These are phyloP conservation scores for Prunus mume DNA, from an alignment of 306 rosid genomes.

Conservation along the genomic window DNA sequence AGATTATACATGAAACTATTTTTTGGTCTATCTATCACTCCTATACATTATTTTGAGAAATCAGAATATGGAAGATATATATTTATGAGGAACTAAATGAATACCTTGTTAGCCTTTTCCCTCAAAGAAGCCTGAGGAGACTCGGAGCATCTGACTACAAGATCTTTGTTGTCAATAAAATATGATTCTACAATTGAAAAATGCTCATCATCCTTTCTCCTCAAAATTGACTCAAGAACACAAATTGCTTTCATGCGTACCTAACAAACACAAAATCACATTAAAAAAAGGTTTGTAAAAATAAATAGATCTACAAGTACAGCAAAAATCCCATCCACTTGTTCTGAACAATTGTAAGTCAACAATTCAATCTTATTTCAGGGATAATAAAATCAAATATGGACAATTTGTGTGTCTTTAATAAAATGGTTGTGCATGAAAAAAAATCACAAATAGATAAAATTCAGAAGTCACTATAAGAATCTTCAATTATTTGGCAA, in stretches of 20 bases:
- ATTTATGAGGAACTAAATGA: background rate
- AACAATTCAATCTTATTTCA: background rate
- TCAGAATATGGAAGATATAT: background rate
- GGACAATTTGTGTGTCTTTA: background rate
- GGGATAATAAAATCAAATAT: background rate
- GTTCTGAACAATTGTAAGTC: no score
- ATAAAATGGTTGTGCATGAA: background rate
- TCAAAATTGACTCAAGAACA: constrained; percentile 81
- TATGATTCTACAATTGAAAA: constrained; percentile 63
- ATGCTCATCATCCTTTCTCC: constrained; percentile 71
- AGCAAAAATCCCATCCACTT: background rate
- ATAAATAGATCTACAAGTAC: background rate
- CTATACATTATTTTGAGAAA: background rate
- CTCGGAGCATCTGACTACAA: constrained; percentile 74
- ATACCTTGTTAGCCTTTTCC: constrained; percentile 92
- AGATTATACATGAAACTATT: background rate
- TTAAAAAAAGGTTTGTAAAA: constrained; percentile 12
- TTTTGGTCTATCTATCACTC: background rate
- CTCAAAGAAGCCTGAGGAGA: constrained; percentile 94
- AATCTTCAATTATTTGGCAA: background rate
- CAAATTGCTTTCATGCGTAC: constrained; percentile 98
- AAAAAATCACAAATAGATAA: background rate
- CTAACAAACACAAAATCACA: constrained; percentile 41
- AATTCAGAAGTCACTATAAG: background rate
- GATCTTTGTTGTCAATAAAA: constrained; percentile 69